Percentiles rank a stretch among this genome's conserved stretches.
Evolutionary conservation across 169 alveolate genomes (phyloP).

Genomic region (Miamiensis avidus): DNA sequence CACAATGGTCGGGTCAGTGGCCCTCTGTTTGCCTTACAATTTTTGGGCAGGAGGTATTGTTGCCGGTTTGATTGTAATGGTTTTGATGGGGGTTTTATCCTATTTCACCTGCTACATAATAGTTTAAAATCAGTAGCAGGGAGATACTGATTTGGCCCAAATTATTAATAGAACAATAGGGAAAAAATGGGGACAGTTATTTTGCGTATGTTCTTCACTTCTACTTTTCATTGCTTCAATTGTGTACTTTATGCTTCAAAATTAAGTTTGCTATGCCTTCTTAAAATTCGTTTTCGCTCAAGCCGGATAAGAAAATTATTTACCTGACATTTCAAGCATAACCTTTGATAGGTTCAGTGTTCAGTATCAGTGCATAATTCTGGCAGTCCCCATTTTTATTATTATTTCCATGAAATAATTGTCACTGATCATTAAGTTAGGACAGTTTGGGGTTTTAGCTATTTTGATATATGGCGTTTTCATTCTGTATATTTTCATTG

Average conservation of each 20-base stretch:
- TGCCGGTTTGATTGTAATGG: constrained; percentile 16
- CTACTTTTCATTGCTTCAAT: constrained; percentile 15
- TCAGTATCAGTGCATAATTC: not conserved
- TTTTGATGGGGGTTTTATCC: constrained; percentile 5
- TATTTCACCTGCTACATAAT: constrained; percentile 2
- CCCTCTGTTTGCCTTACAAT: constrained; percentile 10
- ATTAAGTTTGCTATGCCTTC: constrained; percentile 9
- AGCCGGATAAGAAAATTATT: not conserved
- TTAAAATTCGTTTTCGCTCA: not conserved
- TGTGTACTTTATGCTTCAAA: constrained; percentile 8
- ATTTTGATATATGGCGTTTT: constrained; percentile 7
- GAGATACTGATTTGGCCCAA: constrained; percentile 9
- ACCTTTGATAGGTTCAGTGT: not conserved
- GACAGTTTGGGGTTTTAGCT: constrained; percentile 15
- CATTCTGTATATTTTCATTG: constrained; percentile 1
- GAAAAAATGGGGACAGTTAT: not conserved
- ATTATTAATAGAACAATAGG: constrained; percentile 12
- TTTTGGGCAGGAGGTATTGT: constrained; percentile 3
- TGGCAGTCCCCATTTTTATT: constrained; percentile 8
- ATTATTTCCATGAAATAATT: not conserved
- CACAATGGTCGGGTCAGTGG: constrained; percentile 17
- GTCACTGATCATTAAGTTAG: constrained; percentile 16
- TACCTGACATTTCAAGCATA: not conserved
- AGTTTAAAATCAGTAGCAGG: not conserved
- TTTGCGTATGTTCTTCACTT: not conserved